Conservation (phyloP, 2,329 filamentous ascomycete genomes). For the Talaromyces albobiverticillius region DNA sequence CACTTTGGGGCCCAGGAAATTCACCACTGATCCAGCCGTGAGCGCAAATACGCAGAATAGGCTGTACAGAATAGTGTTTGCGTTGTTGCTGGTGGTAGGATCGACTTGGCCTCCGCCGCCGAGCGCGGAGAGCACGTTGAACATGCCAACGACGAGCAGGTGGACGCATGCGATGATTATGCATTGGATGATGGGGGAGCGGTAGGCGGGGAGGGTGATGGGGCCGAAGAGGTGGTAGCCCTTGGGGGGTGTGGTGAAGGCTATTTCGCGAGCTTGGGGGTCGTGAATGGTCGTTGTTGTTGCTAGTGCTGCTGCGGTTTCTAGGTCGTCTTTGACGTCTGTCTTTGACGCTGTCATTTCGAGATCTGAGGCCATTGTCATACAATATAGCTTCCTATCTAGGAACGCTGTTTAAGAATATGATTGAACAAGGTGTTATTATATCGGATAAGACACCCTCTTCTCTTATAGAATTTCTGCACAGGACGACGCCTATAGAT, state of each 20-base stretch:
- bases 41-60: constrained; percentile 18
- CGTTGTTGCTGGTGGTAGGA: constrained; percentile 18
- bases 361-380: constrained; percentile 4
- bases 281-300: background rate
- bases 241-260: constrained; percentile 8
- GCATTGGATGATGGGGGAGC: constrained; percentile 17
- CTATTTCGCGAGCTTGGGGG: background rate
- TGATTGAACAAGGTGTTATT: too few species aligned
- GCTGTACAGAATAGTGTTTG: constrained; percentile 19
- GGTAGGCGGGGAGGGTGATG: constrained; percentile 17
- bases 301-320: background rate
- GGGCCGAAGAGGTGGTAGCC: constrained; percentile 16
- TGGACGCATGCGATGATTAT: constrained; percentile 18
- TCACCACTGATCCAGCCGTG: constrained; percentile 57
- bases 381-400: too few species aligned
- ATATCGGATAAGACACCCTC: too few species aligned
- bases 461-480: too few species aligned
- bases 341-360: background rate
- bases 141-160: constrained; percentile 20
- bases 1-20: constrained; percentile 67
- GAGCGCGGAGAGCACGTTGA: constrained; percentile 19
- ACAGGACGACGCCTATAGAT: too few species aligned
- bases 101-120: constrained; percentile 20
- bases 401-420: background rate
- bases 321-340: constrained; percentile 10